Evolutionary conservation across 2,329 filamentous ascomycete genomes (phyloP), one percentile per base, ranked within the genome.

Genomic region (Sphaerostilbella broomeana): DNA sequence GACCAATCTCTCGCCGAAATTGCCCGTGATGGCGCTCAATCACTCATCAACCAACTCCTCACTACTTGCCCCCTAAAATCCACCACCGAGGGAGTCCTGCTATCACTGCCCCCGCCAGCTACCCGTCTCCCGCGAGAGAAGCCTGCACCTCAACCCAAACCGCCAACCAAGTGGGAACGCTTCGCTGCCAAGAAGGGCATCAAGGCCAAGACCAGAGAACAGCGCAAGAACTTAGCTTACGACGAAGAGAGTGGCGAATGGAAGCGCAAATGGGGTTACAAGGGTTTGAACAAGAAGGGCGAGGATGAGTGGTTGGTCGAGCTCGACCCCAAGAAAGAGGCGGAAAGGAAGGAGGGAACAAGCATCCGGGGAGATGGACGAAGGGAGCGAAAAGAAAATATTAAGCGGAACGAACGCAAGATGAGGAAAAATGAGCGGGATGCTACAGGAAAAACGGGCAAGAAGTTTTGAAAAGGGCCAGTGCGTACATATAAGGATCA

Each of bases 141-240:
- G 66, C 86, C 87, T 8, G 71, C 97, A 7, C 92, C 92, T 1
- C 74, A 79, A 40, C 75, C 80, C 51, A 92, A 89, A 68, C 71
- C 81, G 42, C 83, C 83, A 51, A 97, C 90, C 43, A 95, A 88
- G 63, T 98, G 92, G 92, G 83, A 95, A 70, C 79, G 83, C 56
- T 98, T 98, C 68, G 92, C 92, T 31, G 84, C 81, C 63, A 94
- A 94, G 78, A 94, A 95, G 75, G 92, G 92, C 40, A 97, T 98
- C 67, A 86, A 84, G 69, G 79, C 81, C 64, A 94, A 89, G 76
- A 84, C 78, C 50, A 78, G 84, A 50, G 87, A 92, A 59, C 73
- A 81, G 62, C 75, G 79, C 47, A 63, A 72, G 64, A 74, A 95
- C 67, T 67, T 89, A 53, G 79, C 83, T 41, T 97, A 82, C 62